These are phyloP conservation scores for Flaveria linearis DNA, from an alignment of 129 eudicot species.

Conservation along the genomic window DNA sequence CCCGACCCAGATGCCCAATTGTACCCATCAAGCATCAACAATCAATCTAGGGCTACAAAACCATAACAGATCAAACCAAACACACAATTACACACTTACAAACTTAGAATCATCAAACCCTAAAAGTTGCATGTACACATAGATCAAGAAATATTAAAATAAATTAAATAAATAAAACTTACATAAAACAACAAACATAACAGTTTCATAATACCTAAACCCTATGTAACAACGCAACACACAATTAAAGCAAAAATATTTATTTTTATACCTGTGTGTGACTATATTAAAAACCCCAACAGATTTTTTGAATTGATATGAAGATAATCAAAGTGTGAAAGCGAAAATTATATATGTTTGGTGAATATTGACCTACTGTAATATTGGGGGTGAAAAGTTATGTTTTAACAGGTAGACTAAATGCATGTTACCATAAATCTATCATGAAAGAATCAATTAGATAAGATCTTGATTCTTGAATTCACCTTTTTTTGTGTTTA, in stretches of 20 bases:
- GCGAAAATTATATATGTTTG: too few species aligned
- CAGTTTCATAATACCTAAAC: slow-evolving; percentile 20
- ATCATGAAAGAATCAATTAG: slow-evolving; percentile 26
- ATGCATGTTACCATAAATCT: slow-evolving; percentile 4
- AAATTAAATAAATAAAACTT: not conserved
- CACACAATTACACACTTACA: not conserved
- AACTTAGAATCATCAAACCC: slow-evolving; percentile 19
- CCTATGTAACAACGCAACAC: slow-evolving; percentile 8
- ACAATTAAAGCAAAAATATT: not conserved
- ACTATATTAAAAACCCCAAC: slow-evolving; percentile 25
- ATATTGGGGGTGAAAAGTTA: slow-evolving; percentile 10
- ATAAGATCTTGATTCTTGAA: slow-evolving; percentile 26
- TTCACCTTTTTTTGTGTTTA: slow-evolving; percentile 27
- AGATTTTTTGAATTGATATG: slow-evolving; percentile 26
- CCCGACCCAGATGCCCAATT: slow-evolving; percentile 16
- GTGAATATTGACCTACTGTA: too few species aligned
- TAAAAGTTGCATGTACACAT: slow-evolving; percentile 18
- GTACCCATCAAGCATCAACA: slow-evolving; percentile 9
- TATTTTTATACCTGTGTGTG: slow-evolving; percentile 25
- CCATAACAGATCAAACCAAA: not conserved
- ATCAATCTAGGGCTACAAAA: slow-evolving; percentile 11
- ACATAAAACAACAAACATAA: not conserved
- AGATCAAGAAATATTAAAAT: not conserved
- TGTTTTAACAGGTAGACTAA: slow-evolving; percentile 20
- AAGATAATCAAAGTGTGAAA: slow-evolving; percentile 27